These are phyloP conservation scores for Botrytis sinoallii DNA, from an alignment of 2,329 filamentous ascomycete genomes.

Conservation along the genomic window DNA sequence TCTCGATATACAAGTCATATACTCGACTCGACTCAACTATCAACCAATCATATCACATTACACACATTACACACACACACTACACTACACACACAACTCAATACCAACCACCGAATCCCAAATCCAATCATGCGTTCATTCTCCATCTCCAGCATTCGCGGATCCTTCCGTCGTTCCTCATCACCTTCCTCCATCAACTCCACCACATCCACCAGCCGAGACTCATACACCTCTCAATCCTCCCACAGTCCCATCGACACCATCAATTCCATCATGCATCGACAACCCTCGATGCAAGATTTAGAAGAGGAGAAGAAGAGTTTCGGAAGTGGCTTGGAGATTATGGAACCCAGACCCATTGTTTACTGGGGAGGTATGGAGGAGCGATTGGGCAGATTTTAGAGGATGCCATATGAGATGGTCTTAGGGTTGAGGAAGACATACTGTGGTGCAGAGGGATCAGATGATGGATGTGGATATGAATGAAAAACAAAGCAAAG, in stretches of 20 bases:
- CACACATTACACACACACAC: neutral
- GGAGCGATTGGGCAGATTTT: conserved; percentile 34
- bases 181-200: conserved; percentile 39
- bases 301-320: conserved; percentile 55
- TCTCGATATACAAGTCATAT: neutral
- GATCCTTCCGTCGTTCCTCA: conserved; percentile 51
- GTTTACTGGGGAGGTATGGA: conserved; percentile 63
- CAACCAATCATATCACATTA: neutral
- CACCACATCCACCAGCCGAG: conserved; percentile 30
- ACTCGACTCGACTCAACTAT: neutral
- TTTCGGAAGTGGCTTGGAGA: conserved; percentile 51
- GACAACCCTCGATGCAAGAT: conserved; percentile 55
- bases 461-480: neutral
- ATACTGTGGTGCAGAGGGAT: too few relatives aligned
- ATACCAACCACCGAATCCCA: conserved; percentile 11
- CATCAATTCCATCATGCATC: conserved; percentile 58
- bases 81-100: neutral
- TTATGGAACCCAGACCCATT: conserved; percentile 60
- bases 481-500: neutral
- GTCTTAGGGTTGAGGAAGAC: neutral
- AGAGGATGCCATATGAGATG: neutral
- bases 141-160: conserved; percentile 51
- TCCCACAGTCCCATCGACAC: conserved; percentile 43
- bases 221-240: conserved; percentile 45
- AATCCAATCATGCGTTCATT: conserved; percentile 32